A percentile compares a stretch with the other conserved stretches of the same genome.
These are phyloP conservation scores for Ascosphaera acerosa DNA, from an alignment of 2,329 filamentous ascomycete species.

Conservation along the genomic window DNA sequence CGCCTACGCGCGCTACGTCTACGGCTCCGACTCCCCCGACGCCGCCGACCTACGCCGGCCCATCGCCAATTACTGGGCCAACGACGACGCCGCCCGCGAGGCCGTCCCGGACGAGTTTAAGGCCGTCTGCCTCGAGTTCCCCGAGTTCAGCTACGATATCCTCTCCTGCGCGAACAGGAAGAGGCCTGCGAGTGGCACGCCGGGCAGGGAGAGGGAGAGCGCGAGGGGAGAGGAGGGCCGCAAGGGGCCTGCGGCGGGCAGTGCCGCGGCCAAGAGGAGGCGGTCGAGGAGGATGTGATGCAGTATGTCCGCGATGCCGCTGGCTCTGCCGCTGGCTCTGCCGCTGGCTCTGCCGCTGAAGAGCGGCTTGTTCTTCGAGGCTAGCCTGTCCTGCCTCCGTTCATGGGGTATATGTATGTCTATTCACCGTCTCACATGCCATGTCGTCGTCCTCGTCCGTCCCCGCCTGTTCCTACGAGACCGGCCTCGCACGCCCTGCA, in stretches of 20 bases:
- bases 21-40: slow-evolving; percentile 43
- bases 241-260: no score
- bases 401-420: no score
- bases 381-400: no score
- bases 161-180: slow-evolving; percentile 31
- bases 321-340: no score
- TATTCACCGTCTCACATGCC: no score
- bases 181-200: slow-evolving; percentile 10
- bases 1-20: slow-evolving; percentile 73
- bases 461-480: not conserved
- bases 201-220: not conserved
- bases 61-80: slow-evolving; percentile 78
- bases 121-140: slow-evolving; percentile 61
- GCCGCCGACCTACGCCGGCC: slow-evolving; percentile 55
- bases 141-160: slow-evolving; percentile 82
- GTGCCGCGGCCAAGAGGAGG: not conserved
- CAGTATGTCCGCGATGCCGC: not conserved
- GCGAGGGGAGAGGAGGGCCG: not conserved
- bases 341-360: no score
- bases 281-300: not conserved
- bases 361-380: no score
- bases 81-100: slow-evolving; percentile 53
- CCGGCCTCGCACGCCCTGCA: slow-evolving; percentile 7
- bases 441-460: no score
- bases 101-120: slow-evolving; percentile 75